A percentile compares a stretch with the other conserved stretches of the same genome.
phyloP scores from a whole-genome alignment of 306 rosid species.

The Fagus crenata region DNA sequence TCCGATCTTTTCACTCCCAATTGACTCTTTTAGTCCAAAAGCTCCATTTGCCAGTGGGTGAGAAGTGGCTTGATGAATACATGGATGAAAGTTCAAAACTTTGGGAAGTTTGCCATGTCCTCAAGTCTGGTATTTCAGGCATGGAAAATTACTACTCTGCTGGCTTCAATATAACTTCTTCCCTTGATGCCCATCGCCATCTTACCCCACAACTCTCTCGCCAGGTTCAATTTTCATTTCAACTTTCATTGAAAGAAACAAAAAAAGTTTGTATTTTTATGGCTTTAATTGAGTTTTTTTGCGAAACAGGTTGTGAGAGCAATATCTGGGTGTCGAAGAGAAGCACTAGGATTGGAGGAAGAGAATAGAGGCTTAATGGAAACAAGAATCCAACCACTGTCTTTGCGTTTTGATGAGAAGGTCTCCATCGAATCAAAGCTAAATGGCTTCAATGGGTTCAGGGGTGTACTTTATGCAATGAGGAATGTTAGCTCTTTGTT shows the following conservation, averaged over 20 bases:
- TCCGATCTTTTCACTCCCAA: constrained; percentile 92
- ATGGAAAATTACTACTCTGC: constrained; percentile 81
- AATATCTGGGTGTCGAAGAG: constrained; percentile 76
- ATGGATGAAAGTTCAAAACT: constrained; percentile 99
- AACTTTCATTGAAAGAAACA: background rate
- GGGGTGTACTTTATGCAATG: constrained; percentile 96
- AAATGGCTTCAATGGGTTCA: constrained; percentile 92
- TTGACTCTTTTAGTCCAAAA: constrained; percentile 85
- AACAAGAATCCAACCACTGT: constrained; percentile 76
- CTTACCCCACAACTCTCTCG: constrained; percentile 78
- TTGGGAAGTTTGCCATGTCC: constrained; percentile 96
- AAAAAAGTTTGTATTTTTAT: background rate
- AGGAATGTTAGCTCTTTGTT: constrained; percentile 93
- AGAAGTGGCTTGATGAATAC: constrained; percentile 98
- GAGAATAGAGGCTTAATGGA: constrained; percentile 87
- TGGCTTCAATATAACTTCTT: constrained; percentile 61
- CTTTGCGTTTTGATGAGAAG: constrained; percentile 73
- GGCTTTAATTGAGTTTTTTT: background rate
- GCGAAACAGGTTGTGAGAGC: constrained; percentile 70
- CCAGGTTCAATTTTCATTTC: constrained; percentile 53
- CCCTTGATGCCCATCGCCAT: constrained; percentile 72
- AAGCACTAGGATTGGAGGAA: constrained; percentile 85
- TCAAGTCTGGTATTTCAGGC: constrained; percentile 86
- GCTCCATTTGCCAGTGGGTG: constrained; percentile 93
- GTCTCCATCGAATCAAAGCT: constrained; percentile 85